These are phyloP conservation scores for Petrea volubilis DNA, from an alignment of 257 asterid species.

Conservation along the genomic window DNA sequence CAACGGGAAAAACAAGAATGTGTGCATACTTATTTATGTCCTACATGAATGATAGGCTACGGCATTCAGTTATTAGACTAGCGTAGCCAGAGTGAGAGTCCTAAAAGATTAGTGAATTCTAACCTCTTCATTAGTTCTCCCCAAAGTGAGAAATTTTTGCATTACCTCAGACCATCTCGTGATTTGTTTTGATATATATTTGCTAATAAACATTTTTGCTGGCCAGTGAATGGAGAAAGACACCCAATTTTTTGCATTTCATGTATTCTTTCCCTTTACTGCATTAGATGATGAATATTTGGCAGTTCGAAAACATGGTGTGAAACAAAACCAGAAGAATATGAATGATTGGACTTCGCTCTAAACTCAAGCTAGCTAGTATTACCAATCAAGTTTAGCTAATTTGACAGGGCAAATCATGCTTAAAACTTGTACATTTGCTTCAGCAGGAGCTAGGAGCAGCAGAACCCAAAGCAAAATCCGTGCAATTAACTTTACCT, in stretches of 20 bases:
- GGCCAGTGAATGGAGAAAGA: slow-evolving; percentile 9
- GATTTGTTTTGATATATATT: not conserved
- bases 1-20: not conserved
- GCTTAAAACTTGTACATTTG: not conserved
- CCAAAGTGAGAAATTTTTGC: not conserved
- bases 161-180: not conserved
- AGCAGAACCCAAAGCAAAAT: slow-evolving; percentile 8
- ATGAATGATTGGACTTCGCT: not conserved
- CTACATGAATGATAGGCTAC: too few species aligned
- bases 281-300: slow-evolving; percentile 8
- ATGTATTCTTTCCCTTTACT: not conserved
- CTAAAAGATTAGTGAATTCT: too few species aligned
- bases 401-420: not conserved
- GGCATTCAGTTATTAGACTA: too few species aligned
- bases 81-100: too few species aligned
- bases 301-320: not conserved
- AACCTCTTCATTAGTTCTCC: not conserved
- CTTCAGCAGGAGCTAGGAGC: not conserved
- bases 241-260: not conserved
- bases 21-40: too few species aligned
- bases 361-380: not conserved
- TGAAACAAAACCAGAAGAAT: not conserved
- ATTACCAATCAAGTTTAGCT: not conserved
- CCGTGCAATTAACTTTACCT: slow-evolving; percentile 38
- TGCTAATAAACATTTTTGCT: not conserved